phyloP scores from a whole-genome alignment of 805 yeast species.

The Jamesozyma gamospora region DNA sequence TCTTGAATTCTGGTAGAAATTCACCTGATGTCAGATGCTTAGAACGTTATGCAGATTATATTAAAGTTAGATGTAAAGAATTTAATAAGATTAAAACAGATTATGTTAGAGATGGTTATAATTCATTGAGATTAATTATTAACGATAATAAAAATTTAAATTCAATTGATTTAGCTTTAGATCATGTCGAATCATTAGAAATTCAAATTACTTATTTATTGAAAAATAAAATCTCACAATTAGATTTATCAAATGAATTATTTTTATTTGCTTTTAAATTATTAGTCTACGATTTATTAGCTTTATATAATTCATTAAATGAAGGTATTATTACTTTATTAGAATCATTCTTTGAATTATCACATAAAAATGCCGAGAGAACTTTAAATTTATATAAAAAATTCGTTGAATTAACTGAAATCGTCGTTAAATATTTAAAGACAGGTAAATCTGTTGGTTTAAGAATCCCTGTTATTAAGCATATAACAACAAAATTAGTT shows the following conservation, averaged over 20 bases:
- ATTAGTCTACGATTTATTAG: conserved; percentile 79
- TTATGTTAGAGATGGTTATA: conserved; percentile 62
- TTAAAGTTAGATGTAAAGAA: conserved; percentile 59
- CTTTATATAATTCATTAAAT: conserved; percentile 80
- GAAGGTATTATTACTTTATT: conserved; percentile 92
- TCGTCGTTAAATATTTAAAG: conserved; percentile 78
- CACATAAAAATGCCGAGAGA: conserved; percentile 73
- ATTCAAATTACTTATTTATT: conserved; percentile 67
- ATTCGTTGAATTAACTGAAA: conserved; percentile 77
- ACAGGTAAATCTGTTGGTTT: conserved; percentile 86
- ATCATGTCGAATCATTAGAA: conserved; percentile 77
- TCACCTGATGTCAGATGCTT: conserved; percentile 44
- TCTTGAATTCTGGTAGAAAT: conserved; percentile 13
- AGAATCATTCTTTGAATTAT: conserved; percentile 92
- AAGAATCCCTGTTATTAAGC: conserved; percentile 91
- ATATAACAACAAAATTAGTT: conserved; percentile 91
- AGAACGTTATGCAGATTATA: conserved; percentile 60
- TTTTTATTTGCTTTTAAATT: conserved; percentile 75
- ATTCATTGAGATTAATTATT: conserved; percentile 34
- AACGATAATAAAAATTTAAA: conserved; percentile 36
- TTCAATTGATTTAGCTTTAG: conserved; percentile 64
- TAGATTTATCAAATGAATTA: conserved; percentile 77
- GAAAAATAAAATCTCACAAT: conserved; percentile 64
- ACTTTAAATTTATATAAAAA: conserved; percentile 75
- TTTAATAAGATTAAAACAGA: conserved; percentile 57